phyloP scores from a whole-genome alignment of 306 rosid genomes.

The Quercus bicolor region DNA sequence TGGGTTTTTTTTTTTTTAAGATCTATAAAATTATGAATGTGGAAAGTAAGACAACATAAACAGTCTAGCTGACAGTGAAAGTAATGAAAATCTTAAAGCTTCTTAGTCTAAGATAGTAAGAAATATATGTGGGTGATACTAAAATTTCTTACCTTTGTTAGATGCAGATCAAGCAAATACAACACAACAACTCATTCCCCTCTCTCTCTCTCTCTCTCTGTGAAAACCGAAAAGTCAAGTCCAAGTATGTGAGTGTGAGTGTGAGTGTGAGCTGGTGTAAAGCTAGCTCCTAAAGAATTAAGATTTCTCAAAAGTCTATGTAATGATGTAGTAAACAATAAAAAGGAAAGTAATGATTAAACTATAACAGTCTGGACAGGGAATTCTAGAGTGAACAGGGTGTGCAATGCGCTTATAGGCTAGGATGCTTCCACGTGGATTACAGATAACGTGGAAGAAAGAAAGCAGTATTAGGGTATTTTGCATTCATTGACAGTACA shows the following conservation, averaged over 20 bases:
- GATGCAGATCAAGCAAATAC: conserved; percentile 16
- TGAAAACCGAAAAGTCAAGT: not conserved
- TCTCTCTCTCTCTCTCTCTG: not conserved
- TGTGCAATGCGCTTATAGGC: not conserved
- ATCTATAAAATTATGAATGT: conserved; percentile 19
- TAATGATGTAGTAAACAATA: not conserved
- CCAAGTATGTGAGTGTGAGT: not conserved
- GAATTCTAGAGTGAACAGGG: not conserved
- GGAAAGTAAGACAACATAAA: not conserved
- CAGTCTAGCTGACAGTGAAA: not conserved
- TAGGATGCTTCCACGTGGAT: conserved; percentile 38
- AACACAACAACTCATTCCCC: not conserved
- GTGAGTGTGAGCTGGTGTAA: conserved; percentile 11
- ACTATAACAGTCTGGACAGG: not conserved
- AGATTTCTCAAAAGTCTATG: conserved; percentile 2
- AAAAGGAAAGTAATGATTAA: not conserved
- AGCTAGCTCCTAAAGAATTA: not conserved
- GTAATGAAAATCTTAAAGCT: not conserved
- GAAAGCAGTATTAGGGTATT: not conserved
- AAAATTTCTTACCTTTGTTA: not conserved
- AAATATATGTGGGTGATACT: no score
- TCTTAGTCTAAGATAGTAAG: no score
- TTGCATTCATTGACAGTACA: not conserved
- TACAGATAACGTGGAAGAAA: conserved; percentile 18
- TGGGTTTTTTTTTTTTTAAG: conserved; percentile 20